phyloP scores from a whole-genome alignment of 2,329 filamentous ascomycete species.

The Colletotrichum shisoi region DNA sequence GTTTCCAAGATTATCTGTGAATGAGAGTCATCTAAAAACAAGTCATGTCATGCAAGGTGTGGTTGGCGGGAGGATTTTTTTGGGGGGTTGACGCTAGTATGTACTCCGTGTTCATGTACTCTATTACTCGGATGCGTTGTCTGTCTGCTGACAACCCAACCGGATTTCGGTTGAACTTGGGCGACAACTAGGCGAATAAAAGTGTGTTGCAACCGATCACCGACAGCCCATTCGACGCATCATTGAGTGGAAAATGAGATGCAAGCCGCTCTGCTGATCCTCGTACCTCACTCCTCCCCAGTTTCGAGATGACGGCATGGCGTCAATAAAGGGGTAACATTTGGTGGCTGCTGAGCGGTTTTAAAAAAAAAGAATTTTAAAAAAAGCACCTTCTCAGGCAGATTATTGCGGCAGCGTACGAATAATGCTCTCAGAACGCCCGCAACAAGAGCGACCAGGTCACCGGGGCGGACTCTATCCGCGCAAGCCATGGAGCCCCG shows the following conservation, averaged over 20 bases:
- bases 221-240: background rate
- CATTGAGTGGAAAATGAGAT: background rate
- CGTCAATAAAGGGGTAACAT: slow-evolving; percentile 12
- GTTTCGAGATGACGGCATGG: slow-evolving; percentile 9
- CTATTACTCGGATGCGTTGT: slow-evolving; percentile 9
- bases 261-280: background rate
- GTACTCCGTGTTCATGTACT: slow-evolving; percentile 1
- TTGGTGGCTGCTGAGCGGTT: slow-evolving; percentile 30
- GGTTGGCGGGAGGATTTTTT: slow-evolving; percentile 6
- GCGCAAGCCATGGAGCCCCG: background rate
- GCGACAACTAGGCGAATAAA: slow-evolving; percentile 1
- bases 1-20: slow-evolving; percentile 14
- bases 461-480: slow-evolving; percentile 20
- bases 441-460: slow-evolving; percentile 13
- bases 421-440: background rate
- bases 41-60: slow-evolving; percentile 6
- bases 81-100: too few relatives aligned
- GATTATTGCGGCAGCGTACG: slow-evolving; percentile 1
- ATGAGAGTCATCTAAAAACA: background rate
- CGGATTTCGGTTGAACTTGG: background rate
- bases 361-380: background rate
- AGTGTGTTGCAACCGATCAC: background rate
- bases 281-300: background rate
- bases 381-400: slow-evolving; percentile 10
- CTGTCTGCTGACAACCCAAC: slow-evolving; percentile 25